Evolutionary conservation across 2,329 filamentous ascomycete genomes (phyloP).

Genomic region (Penicillium sp.): DNA sequence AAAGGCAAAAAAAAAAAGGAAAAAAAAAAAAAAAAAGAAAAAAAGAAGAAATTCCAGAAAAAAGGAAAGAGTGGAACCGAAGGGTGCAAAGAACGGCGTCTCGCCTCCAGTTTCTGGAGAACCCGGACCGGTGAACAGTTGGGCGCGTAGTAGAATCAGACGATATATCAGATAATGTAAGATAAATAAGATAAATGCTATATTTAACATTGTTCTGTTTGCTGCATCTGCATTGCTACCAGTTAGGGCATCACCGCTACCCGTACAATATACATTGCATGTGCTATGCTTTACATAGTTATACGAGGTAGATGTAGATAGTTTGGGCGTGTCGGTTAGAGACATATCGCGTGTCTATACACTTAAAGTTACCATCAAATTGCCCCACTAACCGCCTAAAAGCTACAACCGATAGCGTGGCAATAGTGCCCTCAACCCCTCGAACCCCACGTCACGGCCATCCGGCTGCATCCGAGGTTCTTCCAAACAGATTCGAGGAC

Average conservation of each 20-base stretch:
- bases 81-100: not conserved
- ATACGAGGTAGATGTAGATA: not conserved
- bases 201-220: not conserved
- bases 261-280: not conserved
- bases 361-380: not conserved
- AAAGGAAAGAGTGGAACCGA: slow-evolving; percentile 7
- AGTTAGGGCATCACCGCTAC: slow-evolving; percentile 3
- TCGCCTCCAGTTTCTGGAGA: not conserved
- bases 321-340: not conserved
- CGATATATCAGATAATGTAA: not conserved
- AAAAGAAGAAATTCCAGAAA: slow-evolving; percentile 9
- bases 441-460: slow-evolving; percentile 11
- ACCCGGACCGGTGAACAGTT: not conserved
- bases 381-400: not conserved
- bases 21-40: slow-evolving; percentile 10
- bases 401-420: slow-evolving; percentile 2
- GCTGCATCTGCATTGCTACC: not conserved
- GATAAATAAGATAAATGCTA: not conserved
- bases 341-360: not conserved
- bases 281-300: not conserved
- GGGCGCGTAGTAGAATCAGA: not conserved
- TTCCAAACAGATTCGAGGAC: slow-evolving; percentile 1
- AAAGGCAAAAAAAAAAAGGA: not conserved
- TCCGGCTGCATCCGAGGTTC: slow-evolving; percentile 13
- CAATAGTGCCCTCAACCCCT: slow-evolving; percentile 7